Percentiles rank a stretch among this genome's conserved stretches.
Evolutionary conservation across 306 rosid species (phyloP).

Genomic region (Trifolium pratense): DNA sequence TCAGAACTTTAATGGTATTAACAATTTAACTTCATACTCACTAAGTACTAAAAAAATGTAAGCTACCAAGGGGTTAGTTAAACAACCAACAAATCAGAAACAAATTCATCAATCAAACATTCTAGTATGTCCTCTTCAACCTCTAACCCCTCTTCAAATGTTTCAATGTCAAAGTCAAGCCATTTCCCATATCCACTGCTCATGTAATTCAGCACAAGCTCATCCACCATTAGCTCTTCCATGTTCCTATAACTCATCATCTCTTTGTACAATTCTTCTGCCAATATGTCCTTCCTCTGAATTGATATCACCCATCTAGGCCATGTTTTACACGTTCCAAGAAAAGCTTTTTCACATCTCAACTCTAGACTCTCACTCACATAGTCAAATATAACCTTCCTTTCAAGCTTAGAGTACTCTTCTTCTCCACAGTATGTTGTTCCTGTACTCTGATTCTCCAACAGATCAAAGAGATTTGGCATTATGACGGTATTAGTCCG

Average conservation of each 20-base stretch:
- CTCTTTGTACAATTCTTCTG: constrained; percentile 66
- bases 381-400: constrained; percentile 69
- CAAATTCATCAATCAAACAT: constrained; percentile 65
- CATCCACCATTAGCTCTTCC: constrained; percentile 76
- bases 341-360: constrained; percentile 50
- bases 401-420: constrained; percentile 48
- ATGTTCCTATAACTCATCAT: constrained; percentile 59
- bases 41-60: constrained; percentile 17
- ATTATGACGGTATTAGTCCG: constrained; percentile 45
- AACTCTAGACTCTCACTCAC: constrained; percentile 61
- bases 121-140: constrained; percentile 59
- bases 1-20: constrained; percentile 32
- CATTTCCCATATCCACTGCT: constrained; percentile 75
- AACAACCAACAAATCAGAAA: constrained; percentile 59
- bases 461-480: constrained; percentile 61
- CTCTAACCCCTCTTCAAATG: constrained; percentile 66
- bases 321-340: constrained; percentile 62
- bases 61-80: constrained; percentile 40
- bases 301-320: constrained; percentile 49
- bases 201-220: constrained; percentile 79
- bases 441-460: constrained; percentile 53
- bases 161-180: constrained; percentile 70
- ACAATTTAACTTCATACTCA: constrained; percentile 31
- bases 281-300: constrained; percentile 56
- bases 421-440: constrained; percentile 47